These are phyloP conservation scores for Colletotrichum tropicicola DNA, from an alignment of 2,329 filamentous ascomycete species.

Conservation along the genomic window DNA sequence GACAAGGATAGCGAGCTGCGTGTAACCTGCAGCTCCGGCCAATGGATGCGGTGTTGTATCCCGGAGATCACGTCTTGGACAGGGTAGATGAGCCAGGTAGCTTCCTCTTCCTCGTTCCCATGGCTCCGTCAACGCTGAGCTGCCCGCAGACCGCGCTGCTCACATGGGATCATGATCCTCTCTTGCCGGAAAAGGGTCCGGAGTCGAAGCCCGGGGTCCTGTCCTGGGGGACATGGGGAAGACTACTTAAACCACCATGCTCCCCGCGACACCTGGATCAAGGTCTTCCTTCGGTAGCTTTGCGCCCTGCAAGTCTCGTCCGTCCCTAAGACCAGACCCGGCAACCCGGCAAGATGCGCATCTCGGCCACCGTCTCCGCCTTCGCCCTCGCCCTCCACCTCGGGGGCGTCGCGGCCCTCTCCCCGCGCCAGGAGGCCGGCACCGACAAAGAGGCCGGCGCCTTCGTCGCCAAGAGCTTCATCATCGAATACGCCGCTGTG, in stretches of 20 bases:
- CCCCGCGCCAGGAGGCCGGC: slow-evolving; percentile 5
- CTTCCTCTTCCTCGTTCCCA: background rate
- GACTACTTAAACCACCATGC: slow-evolving; percentile 11
- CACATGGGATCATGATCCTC: background rate
- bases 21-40: background rate
- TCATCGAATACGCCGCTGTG: slow-evolving; percentile 34
- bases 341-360: slow-evolving; percentile 24
- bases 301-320: slow-evolving; percentile 8
- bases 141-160: background rate
- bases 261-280: background rate
- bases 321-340: background rate
- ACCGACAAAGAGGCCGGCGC: background rate
- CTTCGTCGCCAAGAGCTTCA: slow-evolving; percentile 33
- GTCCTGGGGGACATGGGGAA: background rate
- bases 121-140: background rate
- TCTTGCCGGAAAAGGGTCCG: background rate
- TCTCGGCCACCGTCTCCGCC: slow-evolving; percentile 27
- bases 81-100: slow-evolving; percentile 1
- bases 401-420: slow-evolving; percentile 12
- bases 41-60: background rate
- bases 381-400: slow-evolving; percentile 24
- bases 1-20: background rate
- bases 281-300: background rate
- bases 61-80: slow-evolving; percentile 14
- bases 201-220: background rate